phyloP scores from a whole-genome alignment of 2,329 filamentous ascomycete genomes.

The Arthroderma sp. region DNA sequence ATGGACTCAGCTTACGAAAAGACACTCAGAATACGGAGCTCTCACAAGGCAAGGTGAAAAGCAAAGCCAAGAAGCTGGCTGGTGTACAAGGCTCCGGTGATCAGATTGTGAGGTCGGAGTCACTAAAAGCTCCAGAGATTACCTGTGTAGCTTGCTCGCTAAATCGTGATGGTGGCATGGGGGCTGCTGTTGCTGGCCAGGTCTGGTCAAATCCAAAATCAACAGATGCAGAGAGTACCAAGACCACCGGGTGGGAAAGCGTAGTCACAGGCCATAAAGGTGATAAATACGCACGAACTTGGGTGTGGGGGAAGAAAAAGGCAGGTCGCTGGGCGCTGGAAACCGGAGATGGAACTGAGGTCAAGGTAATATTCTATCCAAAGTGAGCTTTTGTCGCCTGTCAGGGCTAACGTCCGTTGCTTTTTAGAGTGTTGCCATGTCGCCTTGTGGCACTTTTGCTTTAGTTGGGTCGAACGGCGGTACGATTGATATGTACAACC shows the following conservation, averaged over 20 bases:
- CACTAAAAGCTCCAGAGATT: slow-evolving; percentile 78
- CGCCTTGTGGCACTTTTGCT: slow-evolving; percentile 85
- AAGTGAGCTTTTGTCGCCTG: background rate
- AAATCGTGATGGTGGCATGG: slow-evolving; percentile 90
- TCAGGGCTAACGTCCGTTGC: slow-evolving; percentile 7
- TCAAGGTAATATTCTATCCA: slow-evolving; percentile 34
- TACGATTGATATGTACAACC: slow-evolving; percentile 85
- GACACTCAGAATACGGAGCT: slow-evolving; percentile 90
- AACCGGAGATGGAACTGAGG: slow-evolving; percentile 69
- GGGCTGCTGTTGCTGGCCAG: slow-evolving; percentile 61
- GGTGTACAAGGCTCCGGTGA: slow-evolving; percentile 10
- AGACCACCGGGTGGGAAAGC: slow-evolving; percentile 90
- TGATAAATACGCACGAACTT: slow-evolving; percentile 76
- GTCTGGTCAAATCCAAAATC: slow-evolving; percentile 70
- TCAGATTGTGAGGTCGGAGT: slow-evolving; percentile 17
- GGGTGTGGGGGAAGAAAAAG: slow-evolving; percentile 94
- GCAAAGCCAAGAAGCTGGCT: slow-evolving; percentile 64
- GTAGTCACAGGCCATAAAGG: slow-evolving; percentile 83
- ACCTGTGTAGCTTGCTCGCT: slow-evolving; percentile 82
- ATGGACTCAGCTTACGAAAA: slow-evolving; percentile 89
- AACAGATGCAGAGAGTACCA: slow-evolving; percentile 55
- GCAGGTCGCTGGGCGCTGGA: slow-evolving; percentile 88
- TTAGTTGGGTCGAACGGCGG: slow-evolving; percentile 74
- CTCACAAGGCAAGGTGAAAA: slow-evolving; percentile 77
- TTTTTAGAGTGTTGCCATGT: slow-evolving; percentile 65